phyloP scores from a whole-genome alignment of 148 eudicot species.

The Oxyria digyna region DNA sequence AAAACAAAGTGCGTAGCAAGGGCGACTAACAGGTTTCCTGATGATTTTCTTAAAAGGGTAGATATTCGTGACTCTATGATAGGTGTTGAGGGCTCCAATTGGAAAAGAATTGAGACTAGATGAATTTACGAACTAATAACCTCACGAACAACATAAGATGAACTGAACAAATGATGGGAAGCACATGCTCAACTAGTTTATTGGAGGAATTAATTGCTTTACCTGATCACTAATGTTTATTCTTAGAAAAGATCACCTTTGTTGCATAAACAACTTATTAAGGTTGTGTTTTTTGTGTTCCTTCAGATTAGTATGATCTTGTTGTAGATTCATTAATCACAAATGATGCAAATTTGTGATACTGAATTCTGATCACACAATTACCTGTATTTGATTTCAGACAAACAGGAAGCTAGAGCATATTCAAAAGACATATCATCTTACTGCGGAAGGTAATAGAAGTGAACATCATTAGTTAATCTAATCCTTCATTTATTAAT shows the following conservation, averaged over 20 bases:
- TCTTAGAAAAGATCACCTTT: background rate
- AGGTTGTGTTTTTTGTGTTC: background rate
- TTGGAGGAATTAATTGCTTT: background rate
- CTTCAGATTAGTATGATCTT: background rate
- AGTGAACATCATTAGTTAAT: background rate
- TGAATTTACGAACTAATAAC: background rate
- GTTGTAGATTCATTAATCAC: background rate
- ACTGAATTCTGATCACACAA: background rate
- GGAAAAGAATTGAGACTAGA: background rate
- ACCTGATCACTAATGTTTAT: background rate
- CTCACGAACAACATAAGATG: background rate
- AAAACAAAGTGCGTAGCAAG: background rate
- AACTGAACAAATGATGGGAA: background rate
- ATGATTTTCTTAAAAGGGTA: background rate
- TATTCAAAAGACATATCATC: constrained; percentile 84
- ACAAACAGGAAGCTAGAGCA: constrained; percentile 88
- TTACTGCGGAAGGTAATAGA: constrained; percentile 79
- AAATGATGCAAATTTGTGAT: background rate
- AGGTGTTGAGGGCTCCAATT: background rate
- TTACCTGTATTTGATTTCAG: constrained; percentile 21
- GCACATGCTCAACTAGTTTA: background rate
- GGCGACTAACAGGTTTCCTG: background rate
- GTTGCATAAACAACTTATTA: background rate
- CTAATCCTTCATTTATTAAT: background rate
- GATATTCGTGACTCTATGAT: background rate